These are phyloP conservation scores for Scenedesmus sp. DNA, from an alignment of 163 green algal genomes.

Conservation along the genomic window DNA sequence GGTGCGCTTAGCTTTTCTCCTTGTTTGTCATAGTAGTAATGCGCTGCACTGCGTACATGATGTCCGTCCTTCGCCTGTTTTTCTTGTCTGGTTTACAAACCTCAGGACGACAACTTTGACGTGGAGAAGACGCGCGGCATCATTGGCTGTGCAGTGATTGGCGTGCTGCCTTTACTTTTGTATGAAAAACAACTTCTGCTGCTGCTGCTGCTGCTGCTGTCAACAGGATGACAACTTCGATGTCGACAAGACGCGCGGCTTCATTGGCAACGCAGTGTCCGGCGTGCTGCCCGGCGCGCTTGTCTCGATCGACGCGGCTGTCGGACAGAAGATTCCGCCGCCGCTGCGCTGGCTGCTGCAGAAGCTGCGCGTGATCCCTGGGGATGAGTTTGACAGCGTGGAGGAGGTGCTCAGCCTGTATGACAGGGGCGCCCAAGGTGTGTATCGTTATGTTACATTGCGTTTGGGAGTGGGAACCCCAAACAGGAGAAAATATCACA, in stretches of 20 bases:
- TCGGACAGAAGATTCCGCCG: neutral
- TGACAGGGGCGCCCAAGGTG: neutral
- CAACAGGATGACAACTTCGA: conserved; percentile 26
- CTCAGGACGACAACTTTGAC: neutral
- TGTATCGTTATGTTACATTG: too few species aligned
- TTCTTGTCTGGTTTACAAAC: neutral
- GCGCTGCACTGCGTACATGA: neutral
- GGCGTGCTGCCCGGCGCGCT: neutral
- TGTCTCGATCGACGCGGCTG: neutral
- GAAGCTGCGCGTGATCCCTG: neutral
- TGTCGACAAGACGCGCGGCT: neutral
- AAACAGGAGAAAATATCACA: too few species aligned
- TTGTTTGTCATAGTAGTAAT: neutral
- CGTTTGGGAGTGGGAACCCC: too few species aligned
- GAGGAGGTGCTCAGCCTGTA: conserved; percentile 1
- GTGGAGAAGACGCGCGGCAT: neutral
- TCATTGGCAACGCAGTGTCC: neutral
- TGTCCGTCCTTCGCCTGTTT: neutral
- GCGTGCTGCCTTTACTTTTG: neutral
- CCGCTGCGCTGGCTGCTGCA: neutral
- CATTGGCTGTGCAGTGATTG: neutral
- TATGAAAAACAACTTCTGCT: too few species aligned
- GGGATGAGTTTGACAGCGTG: conserved; percentile 1
- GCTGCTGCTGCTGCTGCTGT: neutral
- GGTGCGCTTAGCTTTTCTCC: too few species aligned